Evolutionary conservation across 371 early-diverging fungal species (phyloP), one percentile per base, ranked within the genome.

Genomic region (Mortierella sp.): DNA sequence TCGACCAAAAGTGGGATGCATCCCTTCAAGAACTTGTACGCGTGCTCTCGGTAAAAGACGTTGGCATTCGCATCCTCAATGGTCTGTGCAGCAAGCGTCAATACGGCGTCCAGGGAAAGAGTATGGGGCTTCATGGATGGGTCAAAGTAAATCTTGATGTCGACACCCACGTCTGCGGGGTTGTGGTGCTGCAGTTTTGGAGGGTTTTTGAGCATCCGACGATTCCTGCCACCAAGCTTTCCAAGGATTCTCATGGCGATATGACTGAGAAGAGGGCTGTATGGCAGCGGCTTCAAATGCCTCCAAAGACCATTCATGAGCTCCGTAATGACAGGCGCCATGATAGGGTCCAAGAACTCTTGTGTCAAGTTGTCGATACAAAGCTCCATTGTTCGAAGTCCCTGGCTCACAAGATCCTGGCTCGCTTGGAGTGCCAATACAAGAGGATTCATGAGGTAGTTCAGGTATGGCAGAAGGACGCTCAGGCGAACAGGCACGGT

Each of bases 321-420:
- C 31, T 98, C 98, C 26, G 91, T 88, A 71, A 96, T 92, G 24
- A 97, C 94, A 2, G 98, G 98, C 4, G 88, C 87, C 86, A 99
- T 88, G 49, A 98, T 95, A 3, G 97, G 97, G 65, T 99, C 98
- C 54, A 99, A 72, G 71, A 98, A 98, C 59, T 98, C 98, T 38
- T 94, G 94, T 2, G 96, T 97, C 27, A 99, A 79, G 67, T 98
- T 98, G 78, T 99, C 99, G 48, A 98, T 94, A 80, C 98, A 99
- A 5, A 97, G 86, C 80, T 99, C 99, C 57, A 99, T 88, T 0
- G 97, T 98, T 39, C 99, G 89, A 54, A 99, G 82, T 6, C 97
- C 98, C 79, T 98, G 98, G 24, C 89, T 91, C 10, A 97, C 96
- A 9, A 99, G 87, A 26, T 98, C 96, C 16, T 94, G 89, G 41